Conservation (phyloP, 2,329 filamentous ascomycete genomes). For the Ophiocordyceps camponoti-floridani region DNA sequence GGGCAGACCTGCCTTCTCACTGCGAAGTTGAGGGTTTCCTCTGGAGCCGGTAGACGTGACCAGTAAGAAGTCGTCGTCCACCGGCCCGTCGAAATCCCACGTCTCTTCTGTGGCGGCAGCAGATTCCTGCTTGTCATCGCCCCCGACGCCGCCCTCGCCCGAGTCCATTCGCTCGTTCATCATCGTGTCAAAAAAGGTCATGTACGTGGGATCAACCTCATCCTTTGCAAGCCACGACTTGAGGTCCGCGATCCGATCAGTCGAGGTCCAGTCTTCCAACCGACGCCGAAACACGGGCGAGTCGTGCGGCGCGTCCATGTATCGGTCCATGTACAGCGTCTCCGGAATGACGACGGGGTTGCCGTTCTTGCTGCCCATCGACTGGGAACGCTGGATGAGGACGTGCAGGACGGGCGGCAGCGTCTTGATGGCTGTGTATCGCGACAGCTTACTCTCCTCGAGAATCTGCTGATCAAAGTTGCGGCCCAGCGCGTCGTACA, state of each 20-base stretch:
- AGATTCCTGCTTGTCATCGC: conserved; percentile 1
- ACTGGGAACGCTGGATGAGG: conserved; percentile 69
- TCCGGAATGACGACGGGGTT: conserved; percentile 67
- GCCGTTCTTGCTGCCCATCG: conserved; percentile 56
- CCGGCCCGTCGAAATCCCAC: conserved; percentile 20
- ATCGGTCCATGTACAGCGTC: conserved; percentile 72
- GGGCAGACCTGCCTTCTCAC: conserved; percentile 2
- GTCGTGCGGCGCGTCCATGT: conserved; percentile 50
- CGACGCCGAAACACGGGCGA: conserved; percentile 45
- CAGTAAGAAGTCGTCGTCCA: conserved; percentile 17
- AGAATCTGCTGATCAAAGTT: conserved; percentile 70
- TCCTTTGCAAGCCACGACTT: conserved; percentile 19
- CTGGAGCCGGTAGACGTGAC: conserved; percentile 6
- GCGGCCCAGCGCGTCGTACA: conserved; percentile 73
- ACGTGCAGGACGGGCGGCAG: conserved; percentile 78
- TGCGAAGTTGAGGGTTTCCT: neutral
- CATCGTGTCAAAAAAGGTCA: conserved; percentile 12
- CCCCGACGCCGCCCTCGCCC: neutral
- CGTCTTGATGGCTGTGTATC: conserved; percentile 54
- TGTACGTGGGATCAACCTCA: conserved; percentile 9
- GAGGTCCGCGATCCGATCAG: conserved; percentile 40
- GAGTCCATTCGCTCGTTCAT: conserved; percentile 6
- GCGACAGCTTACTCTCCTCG: conserved; percentile 41
- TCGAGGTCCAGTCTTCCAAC: conserved; percentile 57
- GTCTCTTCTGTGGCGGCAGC: conserved; percentile 8